Conservation (phyloP, 1,139 yeast genomes). For the Geotrichum europaeum region DNA sequence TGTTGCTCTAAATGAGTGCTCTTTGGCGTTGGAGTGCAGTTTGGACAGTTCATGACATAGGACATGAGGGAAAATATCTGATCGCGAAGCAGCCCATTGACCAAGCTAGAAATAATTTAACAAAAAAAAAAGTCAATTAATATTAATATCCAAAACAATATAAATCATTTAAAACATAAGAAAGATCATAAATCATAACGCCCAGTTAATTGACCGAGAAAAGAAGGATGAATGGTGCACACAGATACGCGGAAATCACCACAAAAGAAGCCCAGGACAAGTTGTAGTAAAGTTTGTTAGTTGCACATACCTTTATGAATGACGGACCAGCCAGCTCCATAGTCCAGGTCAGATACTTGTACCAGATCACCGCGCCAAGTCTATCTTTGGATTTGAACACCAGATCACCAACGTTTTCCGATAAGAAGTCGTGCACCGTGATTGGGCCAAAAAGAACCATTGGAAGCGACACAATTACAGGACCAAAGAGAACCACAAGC, state of each 20-base stretch:
- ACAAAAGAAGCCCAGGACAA: constrained; percentile 2
- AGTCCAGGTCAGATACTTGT: constrained; percentile 53
- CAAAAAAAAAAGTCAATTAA: not conserved
- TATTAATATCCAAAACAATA: not conserved
- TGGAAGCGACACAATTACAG: constrained; percentile 62
- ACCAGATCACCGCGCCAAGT: constrained; percentile 70
- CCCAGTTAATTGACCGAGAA: not conserved
- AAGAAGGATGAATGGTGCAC: not conserved
- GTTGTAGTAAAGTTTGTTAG: constrained; percentile 20
- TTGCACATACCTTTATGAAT: constrained; percentile 54
- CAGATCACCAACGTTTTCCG: not conserved
- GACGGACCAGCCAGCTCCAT: constrained; percentile 91
- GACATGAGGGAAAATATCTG: constrained; percentile 79
- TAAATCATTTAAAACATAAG: not conserved
- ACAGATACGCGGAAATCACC: not conserved
- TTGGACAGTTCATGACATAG: constrained; percentile 72
- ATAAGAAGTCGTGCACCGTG: constrained; percentile 24
- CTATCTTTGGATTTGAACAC: constrained; percentile 37
- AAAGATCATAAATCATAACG: not conserved
- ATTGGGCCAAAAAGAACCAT: constrained; percentile 55
- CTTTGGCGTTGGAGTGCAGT: constrained; percentile 75
- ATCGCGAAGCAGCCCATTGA: constrained; percentile 99
- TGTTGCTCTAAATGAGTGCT: constrained; percentile 64
- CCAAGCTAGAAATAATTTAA: constrained; percentile 45
- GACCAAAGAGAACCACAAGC: constrained; percentile 59